Percentiles rank a stretch among this genome's conserved stretches.
Evolutionary conservation across 2,329 filamentous ascomycete species (phyloP).

Genomic region (Colletotrichum chlorophyti): DNA sequence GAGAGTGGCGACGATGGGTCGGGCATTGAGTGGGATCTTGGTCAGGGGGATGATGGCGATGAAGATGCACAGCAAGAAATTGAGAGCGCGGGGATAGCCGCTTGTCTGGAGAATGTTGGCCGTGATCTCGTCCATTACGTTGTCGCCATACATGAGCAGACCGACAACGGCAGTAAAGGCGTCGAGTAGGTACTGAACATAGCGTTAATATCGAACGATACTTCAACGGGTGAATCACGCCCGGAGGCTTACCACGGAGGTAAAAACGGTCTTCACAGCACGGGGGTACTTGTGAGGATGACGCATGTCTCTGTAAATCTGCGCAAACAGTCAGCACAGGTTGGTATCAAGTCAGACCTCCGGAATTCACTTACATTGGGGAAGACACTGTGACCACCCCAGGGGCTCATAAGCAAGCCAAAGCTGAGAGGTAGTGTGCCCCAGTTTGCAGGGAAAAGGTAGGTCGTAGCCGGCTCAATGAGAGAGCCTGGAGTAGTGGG

Average conservation of each 20-base stretch:
- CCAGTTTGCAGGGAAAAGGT: slow-evolving; percentile 87
- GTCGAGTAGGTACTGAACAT: slow-evolving; percentile 77
- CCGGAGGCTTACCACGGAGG: slow-evolving; percentile 72
- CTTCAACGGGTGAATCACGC: not conserved
- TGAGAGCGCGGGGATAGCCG: slow-evolving; percentile 77
- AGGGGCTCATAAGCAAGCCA: slow-evolving; percentile 83
- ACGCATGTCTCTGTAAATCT: slow-evolving; percentile 69
- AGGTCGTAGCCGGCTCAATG: slow-evolving; percentile 78
- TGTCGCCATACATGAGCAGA: slow-evolving; percentile 92
- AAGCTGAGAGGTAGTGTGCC: slow-evolving; percentile 85
- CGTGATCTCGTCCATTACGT: slow-evolving; percentile 87
- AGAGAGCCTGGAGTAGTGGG: slow-evolving; percentile 81
- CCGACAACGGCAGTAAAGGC: slow-evolving; percentile 82
- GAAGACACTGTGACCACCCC: slow-evolving; percentile 73
- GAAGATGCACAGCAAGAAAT: slow-evolving; percentile 82
- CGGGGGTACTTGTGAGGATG: slow-evolving; percentile 82
- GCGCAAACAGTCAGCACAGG: not conserved
- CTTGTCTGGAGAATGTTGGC: slow-evolving; percentile 81
- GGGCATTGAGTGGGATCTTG: slow-evolving; percentile 90
- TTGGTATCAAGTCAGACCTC: too few relatives aligned
- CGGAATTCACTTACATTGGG: slow-evolving; percentile 77
- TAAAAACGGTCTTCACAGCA: slow-evolving; percentile 81
- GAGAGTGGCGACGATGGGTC: slow-evolving; percentile 82
- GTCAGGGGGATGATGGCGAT: slow-evolving; percentile 94
- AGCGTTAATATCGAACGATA: slow-evolving; percentile 25